phyloP scores from a whole-genome alignment of 441 rosid species.

The Adansonia madagascariensis region DNA sequence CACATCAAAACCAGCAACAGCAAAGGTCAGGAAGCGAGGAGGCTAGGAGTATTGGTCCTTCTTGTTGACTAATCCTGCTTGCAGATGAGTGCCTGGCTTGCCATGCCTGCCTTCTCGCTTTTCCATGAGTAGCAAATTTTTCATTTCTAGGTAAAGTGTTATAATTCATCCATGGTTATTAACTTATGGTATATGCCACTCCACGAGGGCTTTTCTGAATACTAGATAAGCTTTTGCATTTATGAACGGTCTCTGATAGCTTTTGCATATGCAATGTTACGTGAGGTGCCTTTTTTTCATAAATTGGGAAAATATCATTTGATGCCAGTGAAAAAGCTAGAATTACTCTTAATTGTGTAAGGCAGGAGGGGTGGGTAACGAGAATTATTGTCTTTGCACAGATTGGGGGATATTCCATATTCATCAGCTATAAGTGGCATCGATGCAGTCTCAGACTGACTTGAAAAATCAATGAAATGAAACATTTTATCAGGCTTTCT shows the following conservation, averaged over 20 bases:
- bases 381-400: constrained; percentile 45
- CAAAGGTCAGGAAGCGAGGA: constrained; percentile 59
- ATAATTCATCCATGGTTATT: neutral
- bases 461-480: neutral
- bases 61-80: constrained; percentile 33
- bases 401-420: constrained; percentile 23
- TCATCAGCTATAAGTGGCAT: constrained; percentile 28
- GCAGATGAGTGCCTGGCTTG: neutral
- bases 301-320: constrained; percentile 27
- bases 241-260: constrained; percentile 27
- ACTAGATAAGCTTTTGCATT: constrained; percentile 23
- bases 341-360: constrained; percentile 34
- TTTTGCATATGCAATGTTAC: constrained; percentile 5
- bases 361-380: constrained; percentile 28
- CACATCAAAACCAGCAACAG: constrained; percentile 21
- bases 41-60: constrained; percentile 46
- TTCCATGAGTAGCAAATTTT: constrained; percentile 24
- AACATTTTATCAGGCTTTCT: neutral
- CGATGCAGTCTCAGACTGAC: constrained; percentile 20
- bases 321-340: constrained; percentile 29
- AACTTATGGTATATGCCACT: neutral
- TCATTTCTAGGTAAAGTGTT: constrained; percentile 36
- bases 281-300: constrained; percentile 28
- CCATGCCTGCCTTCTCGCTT: constrained; percentile 14
- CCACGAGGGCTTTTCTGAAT: constrained; percentile 9